A percentile compares a stretch with the other conserved stretches of the same genome.
Evolutionary conservation across 495 filamentous ascomycete species (phyloP).

Genomic region (Aspergillus indologenus): DNA sequence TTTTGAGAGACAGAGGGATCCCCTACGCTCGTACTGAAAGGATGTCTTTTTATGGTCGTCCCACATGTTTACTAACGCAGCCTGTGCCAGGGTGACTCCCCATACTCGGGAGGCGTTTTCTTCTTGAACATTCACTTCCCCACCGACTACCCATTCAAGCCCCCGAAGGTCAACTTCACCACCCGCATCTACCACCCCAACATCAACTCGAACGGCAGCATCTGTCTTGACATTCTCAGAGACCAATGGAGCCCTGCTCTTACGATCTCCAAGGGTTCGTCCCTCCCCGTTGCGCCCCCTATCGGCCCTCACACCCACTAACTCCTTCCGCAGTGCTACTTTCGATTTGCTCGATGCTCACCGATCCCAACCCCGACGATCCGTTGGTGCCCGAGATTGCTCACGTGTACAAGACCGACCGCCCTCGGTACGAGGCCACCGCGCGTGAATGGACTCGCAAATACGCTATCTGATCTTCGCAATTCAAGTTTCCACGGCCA

Average conservation of each 20-base stretch:
- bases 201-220: conserved; percentile 99
- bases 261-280: conserved; percentile 94
- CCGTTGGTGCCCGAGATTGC: conserved; percentile 98
- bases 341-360: conserved; percentile 99
- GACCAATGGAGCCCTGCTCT: conserved; percentile 99
- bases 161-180: conserved; percentile 99
- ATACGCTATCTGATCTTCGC: conserved; percentile 72
- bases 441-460: conserved; percentile 98
- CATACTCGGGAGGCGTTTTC: conserved; percentile 96
- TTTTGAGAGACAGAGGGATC: conserved; percentile 9
- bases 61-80: conserved; percentile 18
- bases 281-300: neutral
- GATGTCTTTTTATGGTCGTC: neutral
- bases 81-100: conserved; percentile 70
- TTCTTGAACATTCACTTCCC: conserved; percentile 98
- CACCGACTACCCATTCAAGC: conserved; percentile 99
- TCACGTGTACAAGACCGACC: conserved; percentile 99
- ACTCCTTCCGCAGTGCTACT: conserved; percentile 66
- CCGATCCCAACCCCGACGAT: conserved; percentile 98
- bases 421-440: conserved; percentile 89
- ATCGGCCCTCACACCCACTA: conserved; percentile 14
- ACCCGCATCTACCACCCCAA: conserved; percentile 99
- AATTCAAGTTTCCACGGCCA: conserved; percentile 26
- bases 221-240: conserved; percentile 95
- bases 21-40: conserved; percentile 24